A percentile compares a stretch with the other conserved stretches of the same genome.
phyloP scores from a whole-genome alignment of 306 rosid genomes.

The Abrus precatorius region DNA sequence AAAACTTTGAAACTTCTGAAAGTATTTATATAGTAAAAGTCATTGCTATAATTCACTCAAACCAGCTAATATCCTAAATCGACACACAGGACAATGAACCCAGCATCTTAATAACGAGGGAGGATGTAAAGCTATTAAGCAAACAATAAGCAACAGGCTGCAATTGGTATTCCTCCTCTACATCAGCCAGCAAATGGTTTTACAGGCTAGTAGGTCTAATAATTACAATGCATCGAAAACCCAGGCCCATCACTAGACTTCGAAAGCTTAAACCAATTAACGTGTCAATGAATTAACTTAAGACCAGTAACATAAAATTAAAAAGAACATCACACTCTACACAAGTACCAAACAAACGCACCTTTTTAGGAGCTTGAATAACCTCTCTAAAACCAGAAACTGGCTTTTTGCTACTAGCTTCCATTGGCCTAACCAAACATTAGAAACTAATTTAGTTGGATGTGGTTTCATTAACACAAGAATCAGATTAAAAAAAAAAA shows the following conservation, averaged over 20 bases:
- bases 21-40: conserved; percentile 26
- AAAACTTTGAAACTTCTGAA: conserved; percentile 27
- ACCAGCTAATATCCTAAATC: conserved; percentile 22
- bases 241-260: background rate
- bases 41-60: background rate
- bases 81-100: conserved; percentile 34
- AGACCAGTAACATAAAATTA: background rate
- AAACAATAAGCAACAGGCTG: conserved; percentile 26
- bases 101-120: background rate
- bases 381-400: conserved; percentile 77
- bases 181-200: conserved; percentile 10
- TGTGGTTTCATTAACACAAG: background rate
- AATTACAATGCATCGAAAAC: background rate
- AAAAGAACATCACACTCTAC: conserved; percentile 1
- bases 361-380: conserved; percentile 84
- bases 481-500: background rate
- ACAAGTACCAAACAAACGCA: conserved; percentile 43
- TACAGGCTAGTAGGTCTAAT: background rate
- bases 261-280: conserved; percentile 15
- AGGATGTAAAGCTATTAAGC: background rate
- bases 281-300: background rate
- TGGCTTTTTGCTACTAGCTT: conserved; percentile 85
- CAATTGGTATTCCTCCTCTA: conserved; percentile 2
- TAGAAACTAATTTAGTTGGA: conserved; percentile 35
- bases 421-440: conserved; percentile 80